Percentiles rank a stretch among this genome's conserved stretches.
These are phyloP conservation scores for Penicillium roqueforti DNA, from an alignment of 495 filamentous ascomycete species.

Conservation along the genomic window DNA sequence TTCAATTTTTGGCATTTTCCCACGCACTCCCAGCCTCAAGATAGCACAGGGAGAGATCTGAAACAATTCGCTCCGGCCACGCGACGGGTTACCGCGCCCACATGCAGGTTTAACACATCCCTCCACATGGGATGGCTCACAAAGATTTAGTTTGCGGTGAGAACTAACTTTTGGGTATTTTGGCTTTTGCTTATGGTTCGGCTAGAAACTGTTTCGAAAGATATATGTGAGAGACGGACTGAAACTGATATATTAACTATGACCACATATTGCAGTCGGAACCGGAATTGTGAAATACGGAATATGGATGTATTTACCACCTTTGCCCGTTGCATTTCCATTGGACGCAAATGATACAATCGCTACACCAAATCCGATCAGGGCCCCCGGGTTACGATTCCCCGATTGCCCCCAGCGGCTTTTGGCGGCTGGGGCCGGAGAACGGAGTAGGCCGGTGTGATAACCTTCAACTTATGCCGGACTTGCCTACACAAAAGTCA, in stretches of 20 bases:
- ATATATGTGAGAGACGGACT: too few relatives aligned
- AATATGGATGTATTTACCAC: not conserved
- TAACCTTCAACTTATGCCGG: not conserved
- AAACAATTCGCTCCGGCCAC: constrained; percentile 25
- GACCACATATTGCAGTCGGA: not conserved
- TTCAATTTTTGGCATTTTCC: too few relatives aligned
- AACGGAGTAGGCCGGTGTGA: constrained; percentile 2
- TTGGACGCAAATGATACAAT: constrained; percentile 4
- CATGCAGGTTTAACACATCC: constrained; percentile 18
- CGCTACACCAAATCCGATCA: too few relatives aligned
- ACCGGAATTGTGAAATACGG: not conserved
- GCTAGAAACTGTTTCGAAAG: not conserved
- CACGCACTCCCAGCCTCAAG: not conserved
- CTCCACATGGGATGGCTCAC: constrained; percentile 23
- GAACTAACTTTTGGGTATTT: not conserved
- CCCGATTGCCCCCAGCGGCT: not conserved
- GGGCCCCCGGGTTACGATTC: not conserved
- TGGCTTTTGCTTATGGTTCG: not conserved
- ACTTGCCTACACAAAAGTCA: not conserved
- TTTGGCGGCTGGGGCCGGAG: not conserved
- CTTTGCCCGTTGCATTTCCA: not conserved
- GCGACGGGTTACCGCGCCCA: constrained; percentile 21
- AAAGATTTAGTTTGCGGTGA: constrained; percentile 14
- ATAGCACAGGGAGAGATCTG: constrained; percentile 9
- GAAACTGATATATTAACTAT: not conserved